Conservation (phyloP, 192 early-diverging fungal species). For the Polychytrium aggregatum region DNA sequence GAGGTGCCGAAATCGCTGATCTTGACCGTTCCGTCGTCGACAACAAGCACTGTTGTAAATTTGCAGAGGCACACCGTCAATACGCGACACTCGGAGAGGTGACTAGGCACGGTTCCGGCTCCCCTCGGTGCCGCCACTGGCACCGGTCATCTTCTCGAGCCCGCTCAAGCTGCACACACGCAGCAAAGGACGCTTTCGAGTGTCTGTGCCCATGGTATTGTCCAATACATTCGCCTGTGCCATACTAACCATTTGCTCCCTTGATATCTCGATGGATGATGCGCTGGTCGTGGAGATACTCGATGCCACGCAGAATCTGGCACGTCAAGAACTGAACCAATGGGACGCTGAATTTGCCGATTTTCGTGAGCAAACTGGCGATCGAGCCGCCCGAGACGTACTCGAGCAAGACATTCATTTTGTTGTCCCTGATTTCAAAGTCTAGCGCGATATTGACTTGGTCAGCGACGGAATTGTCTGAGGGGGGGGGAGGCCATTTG, state of each 20-base stretch:
- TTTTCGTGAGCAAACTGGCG: slow-evolving; percentile 68
- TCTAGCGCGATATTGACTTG: slow-evolving; percentile 49
- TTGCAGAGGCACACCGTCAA: slow-evolving; percentile 6
- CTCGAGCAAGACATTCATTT: slow-evolving; percentile 89
- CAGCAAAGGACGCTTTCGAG: too few relatives aligned
- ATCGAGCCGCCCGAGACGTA: slow-evolving; percentile 98
- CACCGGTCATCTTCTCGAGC: too few relatives aligned
- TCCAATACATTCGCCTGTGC: too few relatives aligned
- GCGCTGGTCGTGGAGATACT: slow-evolving; percentile 84
- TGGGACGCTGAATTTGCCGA: slow-evolving; percentile 77
- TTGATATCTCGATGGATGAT: slow-evolving; percentile 99
- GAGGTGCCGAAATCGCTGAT: slow-evolving; percentile 99
- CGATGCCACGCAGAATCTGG: slow-evolving; percentile 86
- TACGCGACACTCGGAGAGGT: too few relatives aligned
- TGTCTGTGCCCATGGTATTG: too few relatives aligned
- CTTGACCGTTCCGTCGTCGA: slow-evolving; percentile 86
- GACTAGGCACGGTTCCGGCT: too few relatives aligned
- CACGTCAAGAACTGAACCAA: slow-evolving; percentile 73
- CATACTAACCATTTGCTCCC: slow-evolving; percentile 71
- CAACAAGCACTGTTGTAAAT: slow-evolving; percentile 52
- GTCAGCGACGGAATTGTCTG: neutral
- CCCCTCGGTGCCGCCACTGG: too few relatives aligned
- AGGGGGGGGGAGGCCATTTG: neutral
- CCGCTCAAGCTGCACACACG: too few relatives aligned
- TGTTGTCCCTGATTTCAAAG: slow-evolving; percentile 60